Evolutionary conservation across 345 rosid species (phyloP), one percentile per base, ranked within the genome.

Genomic region (Brassica nigra): DNA sequence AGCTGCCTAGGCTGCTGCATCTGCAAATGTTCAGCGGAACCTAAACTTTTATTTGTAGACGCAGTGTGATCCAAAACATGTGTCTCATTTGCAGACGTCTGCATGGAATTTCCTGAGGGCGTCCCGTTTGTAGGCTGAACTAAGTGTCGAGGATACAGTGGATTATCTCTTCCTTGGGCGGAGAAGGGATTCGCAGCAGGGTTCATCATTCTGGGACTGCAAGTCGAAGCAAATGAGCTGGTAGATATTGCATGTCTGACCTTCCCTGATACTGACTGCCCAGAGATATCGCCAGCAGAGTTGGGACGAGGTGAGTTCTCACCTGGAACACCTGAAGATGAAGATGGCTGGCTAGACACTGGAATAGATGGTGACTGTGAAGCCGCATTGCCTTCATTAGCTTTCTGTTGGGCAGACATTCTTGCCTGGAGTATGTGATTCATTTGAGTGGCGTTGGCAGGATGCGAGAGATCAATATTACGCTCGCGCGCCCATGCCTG

Each of bases 401-500:
- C 80, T 80, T 89, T 93, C 65, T 89, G 92, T 76, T 89, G 94
- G 37, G 88, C 87, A 85, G 87, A 90, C 87, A 96, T 93, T 83
- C 91, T 92, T 59, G 93, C 80, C 85, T 95, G 97, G 71, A 96
- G 80, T 37, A 96, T 87, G 81, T 93, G 97, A 7, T 91, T 85
- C 89, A 92, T 80, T 89, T 93, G 84, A 83, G 81, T 93, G 80
- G 94, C 92, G 83, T 96, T 92, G 82, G 87, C 92, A 80, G 99
- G 98, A 64, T 83, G 93, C n/a, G 97, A 86, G 71, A 92, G 84
- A 86, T 96, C 99, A 78, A 96, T 85, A 84, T 93, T 92, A 31
- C 82, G 89, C 82, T 93, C 97, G 68, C 85, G 86, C 71, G 91
- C 98, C 97, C 93, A 92, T 58, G 96, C 91, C 81, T 90, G 98